Base-by-base conservation (phyloP, 768 basidiomycete genomes). In the Termitomyces sp. region DNA sequence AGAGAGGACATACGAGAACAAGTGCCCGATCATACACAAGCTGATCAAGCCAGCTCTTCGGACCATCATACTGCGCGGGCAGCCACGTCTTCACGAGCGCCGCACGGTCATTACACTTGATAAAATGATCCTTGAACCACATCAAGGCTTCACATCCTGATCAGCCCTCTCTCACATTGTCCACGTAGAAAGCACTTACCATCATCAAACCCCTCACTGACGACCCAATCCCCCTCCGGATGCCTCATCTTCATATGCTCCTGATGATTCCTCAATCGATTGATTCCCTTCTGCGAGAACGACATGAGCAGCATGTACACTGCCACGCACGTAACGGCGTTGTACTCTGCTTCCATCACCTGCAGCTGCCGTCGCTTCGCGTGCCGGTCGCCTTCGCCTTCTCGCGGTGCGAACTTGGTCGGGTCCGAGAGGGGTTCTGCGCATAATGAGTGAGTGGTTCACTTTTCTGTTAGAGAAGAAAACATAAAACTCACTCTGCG, bases 41-140 rank as follows among this genome's bases (percentile, higher is more conserved):
- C 71, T 93, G 89, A 69, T 98, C 95, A 16, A 96, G 81, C 76
- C 88, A 95, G 55, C 84, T 86, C 68, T 86, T 88, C 0, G 90
- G 86, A 1, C 91, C 91, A 20, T 88, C 84, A 58, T 94, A 91
- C 56, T 91, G 89, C 51, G 82, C 82, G 5, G 91, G 91, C 14
- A 93, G 70, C 91, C 92, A 93, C 0, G 89, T 91, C 82, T 91
- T 93, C 43, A 93, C 89, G 18, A 91, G 71, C 47, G 92, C 87
- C 18, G 93, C 92, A 40, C 95, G 91, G 58, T 96, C 94, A 66
- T 92, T 91, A 67, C 93, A 96, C 69, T 95, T 95, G 66, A 95
- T 85, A 71, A 97, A 99, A 62, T 94, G 89, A 13, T 88, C 86
- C 67, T 90, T 91, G 75, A 97, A 95, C 95, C 95, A 99, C 53